Evolutionary conservation across 2,329 filamentous ascomycete species (phyloP).

Genomic region (Berkeleyomyces rouxiae): DNA sequence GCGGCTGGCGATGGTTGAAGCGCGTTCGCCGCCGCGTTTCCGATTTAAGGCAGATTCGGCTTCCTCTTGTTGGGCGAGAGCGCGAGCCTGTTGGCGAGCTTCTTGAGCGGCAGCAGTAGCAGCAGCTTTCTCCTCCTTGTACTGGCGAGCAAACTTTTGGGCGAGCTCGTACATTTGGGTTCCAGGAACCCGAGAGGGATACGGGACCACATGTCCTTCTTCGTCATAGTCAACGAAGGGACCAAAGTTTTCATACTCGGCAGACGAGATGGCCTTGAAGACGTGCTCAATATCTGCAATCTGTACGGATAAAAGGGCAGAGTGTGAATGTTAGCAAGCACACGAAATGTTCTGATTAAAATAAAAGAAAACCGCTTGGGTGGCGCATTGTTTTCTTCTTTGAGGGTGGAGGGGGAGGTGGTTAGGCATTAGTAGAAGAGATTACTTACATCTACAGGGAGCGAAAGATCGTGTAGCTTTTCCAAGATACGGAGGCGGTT

Average conservation of each 20-base stretch:
- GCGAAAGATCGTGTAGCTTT: slow-evolving; percentile 25
- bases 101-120: slow-evolving; percentile 13
- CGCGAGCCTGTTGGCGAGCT: slow-evolving; percentile 12
- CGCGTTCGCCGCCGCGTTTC: slow-evolving; percentile 10
- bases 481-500: slow-evolving; percentile 30
- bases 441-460: slow-evolving; percentile 33
- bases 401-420: background rate
- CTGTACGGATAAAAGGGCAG: slow-evolving; percentile 17
- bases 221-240: slow-evolving; percentile 25
- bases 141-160: slow-evolving; percentile 19
- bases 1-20: slow-evolving; percentile 19
- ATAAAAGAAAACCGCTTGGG: slow-evolving; percentile 8
- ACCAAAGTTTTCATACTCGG: slow-evolving; percentile 29
- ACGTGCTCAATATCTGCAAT: slow-evolving; percentile 28
- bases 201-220: slow-evolving; percentile 28
- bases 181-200: slow-evolving; percentile 27
- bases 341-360: background rate
- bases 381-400: too few species aligned
- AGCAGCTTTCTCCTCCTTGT: slow-evolving; percentile 23
- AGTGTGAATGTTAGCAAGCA: slow-evolving; percentile 5
- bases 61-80: slow-evolving; percentile 6
- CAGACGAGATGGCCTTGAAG: slow-evolving; percentile 29
- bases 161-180: slow-evolving; percentile 27
- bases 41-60: slow-evolving; percentile 4
- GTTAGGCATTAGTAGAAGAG: background rate